phyloP scores from a whole-genome alignment of 306 rosid species.

The Glycine soja region DNA sequence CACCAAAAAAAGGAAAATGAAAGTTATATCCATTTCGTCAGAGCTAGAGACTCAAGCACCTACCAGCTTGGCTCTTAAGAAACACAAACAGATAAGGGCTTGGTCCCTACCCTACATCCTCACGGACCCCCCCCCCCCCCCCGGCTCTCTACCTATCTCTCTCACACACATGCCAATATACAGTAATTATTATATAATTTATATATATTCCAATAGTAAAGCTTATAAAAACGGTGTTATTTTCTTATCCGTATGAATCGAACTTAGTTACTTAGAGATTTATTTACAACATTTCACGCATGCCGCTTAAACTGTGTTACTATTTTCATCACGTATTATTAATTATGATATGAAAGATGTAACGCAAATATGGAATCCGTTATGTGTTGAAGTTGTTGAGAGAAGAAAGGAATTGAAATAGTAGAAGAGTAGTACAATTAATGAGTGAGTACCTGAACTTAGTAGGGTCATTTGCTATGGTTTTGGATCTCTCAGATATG shows the following conservation, averaged over 20 bases:
- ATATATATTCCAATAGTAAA: neutral
- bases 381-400: neutral
- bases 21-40: conserved; percentile 39
- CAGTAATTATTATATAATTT: neutral
- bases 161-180: neutral
- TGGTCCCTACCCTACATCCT: conserved; percentile 40
- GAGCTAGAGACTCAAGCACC: conserved; percentile 40
- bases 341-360: neutral
- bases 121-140: neutral
- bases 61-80: conserved; percentile 48
- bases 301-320: neutral
- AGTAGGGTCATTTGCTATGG: conserved; percentile 65
- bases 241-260: no score
- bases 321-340: neutral
- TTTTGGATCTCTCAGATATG: conserved; percentile 56
- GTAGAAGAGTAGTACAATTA: neutral
- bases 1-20: neutral
- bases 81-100: conserved; percentile 42
- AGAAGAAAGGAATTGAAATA: neutral
- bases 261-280: no score
- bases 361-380: conserved; percentile 6
- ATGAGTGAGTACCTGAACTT: conserved; percentile 69
- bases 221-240: neutral
- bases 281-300: no score
- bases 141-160: neutral